phyloP scores from a whole-genome alignment of 495 filamentous ascomycete genomes.

The Glutinoglossum americanum region DNA sequence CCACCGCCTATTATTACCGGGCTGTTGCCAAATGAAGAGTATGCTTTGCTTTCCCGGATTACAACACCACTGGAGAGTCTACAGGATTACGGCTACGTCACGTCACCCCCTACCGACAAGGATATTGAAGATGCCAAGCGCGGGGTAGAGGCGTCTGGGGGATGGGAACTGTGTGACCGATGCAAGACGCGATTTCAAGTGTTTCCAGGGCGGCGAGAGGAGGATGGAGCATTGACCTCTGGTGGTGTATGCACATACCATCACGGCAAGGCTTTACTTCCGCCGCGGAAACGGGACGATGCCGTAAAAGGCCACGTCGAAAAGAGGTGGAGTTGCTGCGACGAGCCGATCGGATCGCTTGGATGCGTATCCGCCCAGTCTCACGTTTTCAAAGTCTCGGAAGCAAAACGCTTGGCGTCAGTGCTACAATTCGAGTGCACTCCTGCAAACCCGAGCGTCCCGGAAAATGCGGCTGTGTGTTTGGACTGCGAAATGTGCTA shows the following conservation, averaged over 20 bases:
- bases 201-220: slow-evolving; percentile 61
- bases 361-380: slow-evolving; percentile 48
- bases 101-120: slow-evolving; percentile 31
- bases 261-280: slow-evolving; percentile 37
- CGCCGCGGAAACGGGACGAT: slow-evolving; percentile 26
- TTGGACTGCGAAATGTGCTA: slow-evolving; percentile 98
- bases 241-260: slow-evolving; percentile 65
- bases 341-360: slow-evolving; percentile 38
- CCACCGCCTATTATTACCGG: slow-evolving; percentile 36
- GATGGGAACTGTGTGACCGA: slow-evolving; percentile 76
- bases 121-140: slow-evolving; percentile 39
- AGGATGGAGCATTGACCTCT: slow-evolving; percentile 58
- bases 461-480: slow-evolving; percentile 27
- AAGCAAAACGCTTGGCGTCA: slow-evolving; percentile 51
- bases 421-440: slow-evolving; percentile 64
- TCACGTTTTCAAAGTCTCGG: slow-evolving; percentile 77
- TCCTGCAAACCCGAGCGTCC: slow-evolving; percentile 22
- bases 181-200: slow-evolving; percentile 76
- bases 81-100: slow-evolving; percentile 52
- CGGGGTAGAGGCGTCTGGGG: slow-evolving; percentile 40
- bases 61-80: slow-evolving; percentile 36
- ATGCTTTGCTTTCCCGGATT: slow-evolving; percentile 36
- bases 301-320: slow-evolving; percentile 24
- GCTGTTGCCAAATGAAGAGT: slow-evolving; percentile 42
- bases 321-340: slow-evolving; percentile 59